A percentile compares a stretch with the other conserved stretches of the same genome.
phyloP scores from a whole-genome alignment of 1,139 yeast species.

The Geotrichum macrosporum region DNA sequence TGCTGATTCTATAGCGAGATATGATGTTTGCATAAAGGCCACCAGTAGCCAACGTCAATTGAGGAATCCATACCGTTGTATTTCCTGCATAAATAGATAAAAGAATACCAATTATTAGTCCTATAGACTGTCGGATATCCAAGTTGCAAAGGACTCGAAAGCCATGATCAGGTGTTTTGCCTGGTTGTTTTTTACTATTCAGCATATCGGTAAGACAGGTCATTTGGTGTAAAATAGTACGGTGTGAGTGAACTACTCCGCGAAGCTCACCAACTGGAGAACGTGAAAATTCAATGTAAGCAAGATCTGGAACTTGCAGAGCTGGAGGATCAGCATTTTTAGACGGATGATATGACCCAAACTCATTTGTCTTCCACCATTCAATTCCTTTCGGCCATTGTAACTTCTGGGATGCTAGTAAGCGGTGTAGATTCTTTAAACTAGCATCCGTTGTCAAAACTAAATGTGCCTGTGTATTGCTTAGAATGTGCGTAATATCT shows the following conservation, averaged over 20 bases:
- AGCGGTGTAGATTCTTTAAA: slow-evolving; percentile 62
- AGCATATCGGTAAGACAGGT: slow-evolving; percentile 66
- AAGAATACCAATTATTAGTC: slow-evolving; percentile 74
- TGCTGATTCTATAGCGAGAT: slow-evolving; percentile 64
- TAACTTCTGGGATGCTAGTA: slow-evolving; percentile 45
- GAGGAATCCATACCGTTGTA: slow-evolving; percentile 74
- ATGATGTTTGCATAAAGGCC: slow-evolving; percentile 84
- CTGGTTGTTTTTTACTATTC: slow-evolving; percentile 26
- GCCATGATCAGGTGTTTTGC: background rate
- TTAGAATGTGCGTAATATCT: slow-evolving; percentile 69
- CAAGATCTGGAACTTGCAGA: slow-evolving; percentile 68
- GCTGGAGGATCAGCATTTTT: slow-evolving; percentile 59
- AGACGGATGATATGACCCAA: slow-evolving; percentile 64
- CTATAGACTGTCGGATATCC: slow-evolving; percentile 87
- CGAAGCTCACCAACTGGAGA: slow-evolving; percentile 88
- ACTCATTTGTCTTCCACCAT: slow-evolving; percentile 83
- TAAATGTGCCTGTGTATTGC: slow-evolving; percentile 69
- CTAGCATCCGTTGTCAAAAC: slow-evolving; percentile 79
- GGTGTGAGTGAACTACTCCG: slow-evolving; percentile 89
- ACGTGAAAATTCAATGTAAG: slow-evolving; percentile 87
- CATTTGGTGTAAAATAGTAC: slow-evolving; percentile 87
- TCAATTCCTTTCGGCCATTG: slow-evolving; percentile 58
- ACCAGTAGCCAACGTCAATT: slow-evolving; percentile 66
- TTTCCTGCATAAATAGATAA: slow-evolving; percentile 85
- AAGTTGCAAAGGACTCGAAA: slow-evolving; percentile 43